phyloP scores from a whole-genome alignment of 108 stramenopile genomes.

The Cyclotella baltica region DNA sequence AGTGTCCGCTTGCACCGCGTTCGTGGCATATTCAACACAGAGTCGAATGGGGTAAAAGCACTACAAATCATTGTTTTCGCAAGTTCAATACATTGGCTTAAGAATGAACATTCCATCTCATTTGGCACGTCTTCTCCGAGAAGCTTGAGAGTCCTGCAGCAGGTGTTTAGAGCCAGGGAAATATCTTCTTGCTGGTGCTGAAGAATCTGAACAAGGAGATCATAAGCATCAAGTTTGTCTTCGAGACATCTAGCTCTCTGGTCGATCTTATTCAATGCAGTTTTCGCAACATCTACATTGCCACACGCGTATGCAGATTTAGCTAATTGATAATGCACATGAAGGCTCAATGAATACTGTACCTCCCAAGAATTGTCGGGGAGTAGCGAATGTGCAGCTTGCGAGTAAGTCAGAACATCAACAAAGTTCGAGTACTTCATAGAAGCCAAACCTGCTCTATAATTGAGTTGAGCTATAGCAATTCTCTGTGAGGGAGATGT shows the following conservation, averaged over 20 bases:
- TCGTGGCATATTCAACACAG: constrained; percentile 24
- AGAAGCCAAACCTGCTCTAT: constrained; percentile 5
- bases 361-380: neutral
- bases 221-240: constrained; percentile 47
- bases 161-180: constrained; percentile 22
- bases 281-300: neutral
- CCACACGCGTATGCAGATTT: constrained; percentile 19
- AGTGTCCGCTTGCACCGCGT: constrained; percentile 1
- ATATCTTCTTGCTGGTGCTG: neutral
- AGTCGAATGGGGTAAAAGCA: neutral
- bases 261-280: constrained; percentile 5
- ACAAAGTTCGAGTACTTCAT: constrained; percentile 2
- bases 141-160: constrained; percentile 33
- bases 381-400: constrained; percentile 3
- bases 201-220: constrained; percentile 6
- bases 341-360: neutral
- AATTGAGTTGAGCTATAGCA: constrained; percentile 8
- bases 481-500: neutral
- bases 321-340: neutral
- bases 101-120: neutral
- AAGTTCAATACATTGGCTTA: constrained; percentile 2
- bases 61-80: constrained; percentile 10
- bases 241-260: constrained; percentile 24
- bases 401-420: neutral
- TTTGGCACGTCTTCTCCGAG: constrained; percentile 40